Conservation (phyloP, 176 grass and related monocot genomes). For the Urochloa ruziziensis region DNA sequence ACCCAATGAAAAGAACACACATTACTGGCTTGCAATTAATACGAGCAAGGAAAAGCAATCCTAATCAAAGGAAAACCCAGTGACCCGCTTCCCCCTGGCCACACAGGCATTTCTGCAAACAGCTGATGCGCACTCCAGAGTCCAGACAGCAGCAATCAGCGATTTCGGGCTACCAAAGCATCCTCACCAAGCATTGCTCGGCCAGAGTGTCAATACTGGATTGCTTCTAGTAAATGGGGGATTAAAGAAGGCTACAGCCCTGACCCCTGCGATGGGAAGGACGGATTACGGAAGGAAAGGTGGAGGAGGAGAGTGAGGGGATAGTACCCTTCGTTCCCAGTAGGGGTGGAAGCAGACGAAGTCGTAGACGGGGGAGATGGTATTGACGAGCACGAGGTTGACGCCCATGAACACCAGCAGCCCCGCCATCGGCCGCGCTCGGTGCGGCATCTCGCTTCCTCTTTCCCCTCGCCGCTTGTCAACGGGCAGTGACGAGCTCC, state of each 20-base stretch:
- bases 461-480: not conserved
- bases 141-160: not conserved
- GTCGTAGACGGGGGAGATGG: constrained; percentile 77
- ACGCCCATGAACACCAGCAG: constrained; percentile 72
- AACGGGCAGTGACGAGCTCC: too few relatives aligned
- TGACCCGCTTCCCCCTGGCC: too few relatives aligned
- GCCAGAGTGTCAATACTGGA: not conserved
- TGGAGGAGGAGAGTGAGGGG: not conserved
- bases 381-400: constrained; percentile 68
- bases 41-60: not conserved
- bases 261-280: not conserved
- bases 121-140: not conserved
- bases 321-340: constrained; percentile 77
- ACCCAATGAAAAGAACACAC: too few relatives aligned
- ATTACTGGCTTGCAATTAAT: not conserved
- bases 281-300: not conserved
- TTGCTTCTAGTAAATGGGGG: not conserved
- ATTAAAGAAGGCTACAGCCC: not conserved
- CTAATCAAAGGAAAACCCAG: not conserved
- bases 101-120: constrained; percentile 34
- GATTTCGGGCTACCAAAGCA: not conserved
- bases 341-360: constrained; percentile 87
- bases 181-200: not conserved
- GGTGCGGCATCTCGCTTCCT: constrained; percentile 57
- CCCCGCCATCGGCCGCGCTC: constrained; percentile 58